These are phyloP conservation scores for Neonectria hederae DNA, from an alignment of 2,329 filamentous ascomycete genomes.

Conservation along the genomic window DNA sequence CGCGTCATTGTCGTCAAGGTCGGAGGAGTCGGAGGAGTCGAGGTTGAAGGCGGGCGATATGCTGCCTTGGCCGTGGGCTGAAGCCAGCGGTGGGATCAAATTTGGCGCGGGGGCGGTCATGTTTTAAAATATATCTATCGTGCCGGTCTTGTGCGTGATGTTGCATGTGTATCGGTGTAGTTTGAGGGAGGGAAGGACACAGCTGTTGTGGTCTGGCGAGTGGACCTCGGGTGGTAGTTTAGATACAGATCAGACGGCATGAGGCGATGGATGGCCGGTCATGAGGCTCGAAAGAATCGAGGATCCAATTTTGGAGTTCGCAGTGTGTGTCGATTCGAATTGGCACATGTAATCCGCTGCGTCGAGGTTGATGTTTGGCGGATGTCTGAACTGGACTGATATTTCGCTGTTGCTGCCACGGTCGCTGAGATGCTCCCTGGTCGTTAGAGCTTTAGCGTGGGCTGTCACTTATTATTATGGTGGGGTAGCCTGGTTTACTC, in stretches of 20 bases:
- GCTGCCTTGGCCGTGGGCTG: conserved; percentile 35
- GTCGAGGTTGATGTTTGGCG: conserved; percentile 7
- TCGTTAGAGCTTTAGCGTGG: conserved; percentile 17
- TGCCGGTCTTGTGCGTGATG: background rate
- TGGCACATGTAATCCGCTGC: background rate
- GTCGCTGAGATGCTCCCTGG: conserved; percentile 6
- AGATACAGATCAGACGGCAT: background rate
- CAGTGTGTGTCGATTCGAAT: background rate
- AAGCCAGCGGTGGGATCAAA: conserved; percentile 42
- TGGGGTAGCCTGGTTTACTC: conserved; percentile 1
- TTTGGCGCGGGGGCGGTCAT: conserved; percentile 38
- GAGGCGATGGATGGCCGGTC: background rate
- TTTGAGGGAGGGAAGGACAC: background rate
- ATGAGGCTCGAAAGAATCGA: background rate
- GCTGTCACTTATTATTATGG: conserved; percentile 1
- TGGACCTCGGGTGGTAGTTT: background rate
- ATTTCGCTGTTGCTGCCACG: conserved; percentile 20
- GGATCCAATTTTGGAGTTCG: background rate
- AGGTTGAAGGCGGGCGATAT: conserved; percentile 53
- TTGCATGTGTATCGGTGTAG: background rate
- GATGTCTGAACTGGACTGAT: background rate
- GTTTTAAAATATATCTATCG: background rate
- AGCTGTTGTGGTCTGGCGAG: background rate
- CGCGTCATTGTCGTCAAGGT: conserved; percentile 67
- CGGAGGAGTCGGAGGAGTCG: conserved; percentile 51